These are phyloP conservation scores for Elongisporangium prolatum DNA, from an alignment of 352 stramenopile species.

Conservation along the genomic window DNA sequence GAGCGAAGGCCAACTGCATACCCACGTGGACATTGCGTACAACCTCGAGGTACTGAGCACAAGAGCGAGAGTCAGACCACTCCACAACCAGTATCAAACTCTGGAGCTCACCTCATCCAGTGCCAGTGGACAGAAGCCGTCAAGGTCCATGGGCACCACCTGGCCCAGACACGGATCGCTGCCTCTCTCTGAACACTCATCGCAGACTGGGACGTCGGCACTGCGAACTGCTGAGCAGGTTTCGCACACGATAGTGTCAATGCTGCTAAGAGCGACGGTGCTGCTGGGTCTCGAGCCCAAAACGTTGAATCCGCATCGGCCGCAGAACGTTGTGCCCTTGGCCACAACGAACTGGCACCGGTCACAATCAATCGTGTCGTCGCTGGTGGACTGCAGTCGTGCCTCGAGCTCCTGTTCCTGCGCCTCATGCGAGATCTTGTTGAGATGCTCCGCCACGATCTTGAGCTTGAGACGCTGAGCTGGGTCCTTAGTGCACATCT, in stretches of 20 bases:
- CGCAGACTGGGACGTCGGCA: background rate
- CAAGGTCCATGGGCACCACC: background rate
- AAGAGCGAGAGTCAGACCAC: too few relatives aligned
- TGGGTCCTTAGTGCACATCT: constrained; percentile 30
- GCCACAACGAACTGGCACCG: background rate
- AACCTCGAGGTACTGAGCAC: background rate
- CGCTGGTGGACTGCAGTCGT: background rate
- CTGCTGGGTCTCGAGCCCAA: background rate
- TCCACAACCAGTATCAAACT: background rate
- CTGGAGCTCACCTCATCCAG: background rate
- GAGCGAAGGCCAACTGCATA: background rate
- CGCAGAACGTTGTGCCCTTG: background rate
- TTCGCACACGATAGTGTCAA: background rate
- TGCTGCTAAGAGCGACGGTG: background rate
- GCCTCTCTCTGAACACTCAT: background rate
- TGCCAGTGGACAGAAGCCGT: background rate
- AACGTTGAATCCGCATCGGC: background rate
- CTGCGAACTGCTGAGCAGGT: background rate
- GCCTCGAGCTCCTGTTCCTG: background rate
- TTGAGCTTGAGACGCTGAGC: constrained; percentile 21
- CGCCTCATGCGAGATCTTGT: background rate
- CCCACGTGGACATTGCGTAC: background rate
- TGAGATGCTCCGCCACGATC: constrained; percentile 25
- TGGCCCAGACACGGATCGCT: background rate
- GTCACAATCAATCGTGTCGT: background rate